A percentile compares a stretch with the other conserved stretches of the same genome.
phyloP scores from a whole-genome alignment of 108 stramenopile species.

The Bacterosira constricta region DNA sequence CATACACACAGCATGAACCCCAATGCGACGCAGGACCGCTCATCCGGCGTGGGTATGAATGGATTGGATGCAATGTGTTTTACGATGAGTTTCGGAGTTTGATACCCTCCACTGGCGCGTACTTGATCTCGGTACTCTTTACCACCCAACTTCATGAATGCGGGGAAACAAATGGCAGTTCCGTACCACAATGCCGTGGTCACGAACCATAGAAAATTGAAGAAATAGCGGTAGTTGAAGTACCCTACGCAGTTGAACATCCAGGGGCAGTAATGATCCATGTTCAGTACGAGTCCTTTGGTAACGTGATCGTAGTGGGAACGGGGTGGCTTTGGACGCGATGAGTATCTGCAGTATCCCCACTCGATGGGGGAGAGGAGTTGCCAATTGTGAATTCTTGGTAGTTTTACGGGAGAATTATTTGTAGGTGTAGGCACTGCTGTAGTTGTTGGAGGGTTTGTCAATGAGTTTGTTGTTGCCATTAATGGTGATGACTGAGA shows the following conservation, averaged over 20 bases:
- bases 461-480: neutral
- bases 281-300: constrained; percentile 84
- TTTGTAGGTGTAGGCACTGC: constrained; percentile 11
- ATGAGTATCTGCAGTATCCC: constrained; percentile 74
- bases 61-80: constrained; percentile 48
- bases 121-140: constrained; percentile 54
- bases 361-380: constrained; percentile 81
- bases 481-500: constrained; percentile 5
- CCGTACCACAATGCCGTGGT: constrained; percentile 78
- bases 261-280: constrained; percentile 99
- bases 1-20: constrained; percentile 85
- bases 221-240: constrained; percentile 98
- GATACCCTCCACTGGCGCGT: constrained; percentile 13
- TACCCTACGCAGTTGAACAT: constrained; percentile 95
- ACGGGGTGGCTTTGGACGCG: constrained; percentile 90
- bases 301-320: constrained; percentile 90
- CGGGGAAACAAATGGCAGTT: constrained; percentile 51
- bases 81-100: constrained; percentile 16
- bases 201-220: constrained; percentile 89
- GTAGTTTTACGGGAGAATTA: constrained; percentile 6
- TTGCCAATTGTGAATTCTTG: constrained; percentile 64
- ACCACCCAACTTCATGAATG: constrained; percentile 59
- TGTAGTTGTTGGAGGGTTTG: constrained; percentile 13
- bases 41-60: constrained; percentile 62
- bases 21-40: constrained; percentile 69